Evolutionary conservation across 345 rosid species (phyloP).

Genomic region (Pseudoturritis turrita): DNA sequence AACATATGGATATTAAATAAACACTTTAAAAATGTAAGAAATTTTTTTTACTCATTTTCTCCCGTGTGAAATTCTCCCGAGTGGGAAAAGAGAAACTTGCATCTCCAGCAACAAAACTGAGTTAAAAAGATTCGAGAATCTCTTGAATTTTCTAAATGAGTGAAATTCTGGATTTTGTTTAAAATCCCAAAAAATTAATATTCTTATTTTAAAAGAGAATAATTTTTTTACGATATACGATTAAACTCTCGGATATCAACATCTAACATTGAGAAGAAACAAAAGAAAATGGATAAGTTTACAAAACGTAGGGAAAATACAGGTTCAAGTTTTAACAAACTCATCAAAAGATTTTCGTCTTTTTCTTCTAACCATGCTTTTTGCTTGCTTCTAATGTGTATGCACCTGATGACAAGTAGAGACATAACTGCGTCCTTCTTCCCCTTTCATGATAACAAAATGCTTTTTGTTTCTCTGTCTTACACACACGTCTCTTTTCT

Average conservation of each 20-base stretch:
- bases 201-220: not conserved
- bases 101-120: no score
- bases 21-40: no score
- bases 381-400: conserved; percentile 16
- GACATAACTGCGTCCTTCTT: conserved; percentile 15
- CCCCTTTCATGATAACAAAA: conserved; percentile 4
- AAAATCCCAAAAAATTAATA: no score
- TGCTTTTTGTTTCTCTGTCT: conserved; percentile 36
- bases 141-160: no score
- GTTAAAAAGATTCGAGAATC: no score
- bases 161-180: no score
- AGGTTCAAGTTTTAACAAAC: conserved; percentile 10
- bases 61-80: no score
- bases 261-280: not conserved
- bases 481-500: conserved; percentile 34
- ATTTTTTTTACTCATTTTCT: no score
- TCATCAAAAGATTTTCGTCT: not conserved
- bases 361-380: conserved; percentile 5
- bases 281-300: not conserved
- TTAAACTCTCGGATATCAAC: not conserved
- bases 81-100: no score
- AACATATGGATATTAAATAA: no score
- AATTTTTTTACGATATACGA: not conserved
- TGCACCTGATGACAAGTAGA: conserved; percentile 16
- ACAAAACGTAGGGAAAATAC: not conserved